Evolutionary conservation across 164 flowering plant species (phyloP).

Genomic region (Vitis rupestris): DNA sequence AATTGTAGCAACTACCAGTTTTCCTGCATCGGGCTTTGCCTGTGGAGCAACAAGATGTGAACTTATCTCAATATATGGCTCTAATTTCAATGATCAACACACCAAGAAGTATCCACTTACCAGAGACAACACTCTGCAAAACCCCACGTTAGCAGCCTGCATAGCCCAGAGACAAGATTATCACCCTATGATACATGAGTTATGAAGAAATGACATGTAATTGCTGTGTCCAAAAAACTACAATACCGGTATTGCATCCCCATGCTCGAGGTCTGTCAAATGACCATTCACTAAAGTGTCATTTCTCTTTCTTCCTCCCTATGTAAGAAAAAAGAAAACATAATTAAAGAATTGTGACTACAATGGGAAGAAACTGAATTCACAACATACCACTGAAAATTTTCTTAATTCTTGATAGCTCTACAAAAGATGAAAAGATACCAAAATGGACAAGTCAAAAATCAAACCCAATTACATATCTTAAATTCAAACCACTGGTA

Average conservation of each 20-base stretch:
- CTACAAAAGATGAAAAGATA: too few relatives aligned
- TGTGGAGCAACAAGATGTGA: conserved; percentile 25
- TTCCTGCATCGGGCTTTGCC: conserved; percentile 85
- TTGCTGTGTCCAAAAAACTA: not conserved
- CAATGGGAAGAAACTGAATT: conserved; percentile 1
- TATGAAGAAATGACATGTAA: not conserved
- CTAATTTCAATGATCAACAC: not conserved
- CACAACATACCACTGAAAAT: not conserved
- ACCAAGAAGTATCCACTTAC: conserved; percentile 40
- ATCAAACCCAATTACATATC: too few relatives aligned
- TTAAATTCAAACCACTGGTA: too few relatives aligned
- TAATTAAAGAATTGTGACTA: not conserved
- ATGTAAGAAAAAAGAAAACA: conserved; percentile 4
- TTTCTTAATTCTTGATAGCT: not conserved
- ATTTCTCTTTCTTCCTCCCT: conserved; percentile 49
- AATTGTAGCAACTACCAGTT: conserved; percentile 59
- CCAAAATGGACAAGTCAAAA: too few relatives aligned
- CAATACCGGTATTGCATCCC: conserved; percentile 70
- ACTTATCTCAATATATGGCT: too few relatives aligned
- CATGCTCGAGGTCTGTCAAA: conserved; percentile 68
- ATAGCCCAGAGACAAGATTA: conserved; percentile 12
- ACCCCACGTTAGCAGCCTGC: conserved; percentile 89
- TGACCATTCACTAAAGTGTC: conserved; percentile 31
- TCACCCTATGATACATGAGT: not conserved
- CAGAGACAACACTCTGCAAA: conserved; percentile 68